A percentile compares a stretch with the other conserved stretches of the same genome.
phyloP scores from a whole-genome alignment of 2,329 filamentous ascomycete genomes.

The Pseudogymnoascus sp. region DNA sequence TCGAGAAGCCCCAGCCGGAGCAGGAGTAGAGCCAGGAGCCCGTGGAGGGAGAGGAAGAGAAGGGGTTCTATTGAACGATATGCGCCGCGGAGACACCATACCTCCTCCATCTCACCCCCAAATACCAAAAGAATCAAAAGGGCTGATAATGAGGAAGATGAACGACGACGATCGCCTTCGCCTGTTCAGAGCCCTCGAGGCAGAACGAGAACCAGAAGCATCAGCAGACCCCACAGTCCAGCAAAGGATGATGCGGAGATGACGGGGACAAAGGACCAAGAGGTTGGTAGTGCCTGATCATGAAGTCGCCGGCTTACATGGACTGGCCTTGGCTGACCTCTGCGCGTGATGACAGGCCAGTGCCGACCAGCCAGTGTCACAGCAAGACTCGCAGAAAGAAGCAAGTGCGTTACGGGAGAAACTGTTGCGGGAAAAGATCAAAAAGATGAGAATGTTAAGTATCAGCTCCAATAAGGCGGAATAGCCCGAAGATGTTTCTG shows the following conservation, averaged over 20 bases:
- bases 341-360: conserved; percentile 3
- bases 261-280: not conserved
- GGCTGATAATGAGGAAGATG: conserved; percentile 47
- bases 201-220: conserved; percentile 1
- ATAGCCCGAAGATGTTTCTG: not conserved
- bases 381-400: conserved; percentile 32
- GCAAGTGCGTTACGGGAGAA: conserved; percentile 40
- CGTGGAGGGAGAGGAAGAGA: conserved; percentile 23
- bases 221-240: conserved; percentile 3
- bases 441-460: conserved; percentile 46
- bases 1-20: conserved; percentile 17
- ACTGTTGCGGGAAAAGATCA: conserved; percentile 44
- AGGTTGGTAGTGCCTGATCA: conserved; percentile 35
- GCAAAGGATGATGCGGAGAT: not conserved
- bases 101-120: conserved; percentile 40
- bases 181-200: conserved; percentile 5
- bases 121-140: conserved; percentile 42
- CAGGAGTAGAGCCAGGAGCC: not conserved
- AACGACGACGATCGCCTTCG: conserved; percentile 28
- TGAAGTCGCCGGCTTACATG: conserved; percentile 4
- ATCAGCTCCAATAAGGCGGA: conserved; percentile 22
- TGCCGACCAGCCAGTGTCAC: not conserved
- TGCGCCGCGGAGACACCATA: conserved; percentile 38
- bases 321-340: conserved; percentile 3
- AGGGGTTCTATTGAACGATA: conserved; percentile 28